Conservation (phyloP, 1,284 basidiomycete species). For the Rhodofomes roseus region DNA sequence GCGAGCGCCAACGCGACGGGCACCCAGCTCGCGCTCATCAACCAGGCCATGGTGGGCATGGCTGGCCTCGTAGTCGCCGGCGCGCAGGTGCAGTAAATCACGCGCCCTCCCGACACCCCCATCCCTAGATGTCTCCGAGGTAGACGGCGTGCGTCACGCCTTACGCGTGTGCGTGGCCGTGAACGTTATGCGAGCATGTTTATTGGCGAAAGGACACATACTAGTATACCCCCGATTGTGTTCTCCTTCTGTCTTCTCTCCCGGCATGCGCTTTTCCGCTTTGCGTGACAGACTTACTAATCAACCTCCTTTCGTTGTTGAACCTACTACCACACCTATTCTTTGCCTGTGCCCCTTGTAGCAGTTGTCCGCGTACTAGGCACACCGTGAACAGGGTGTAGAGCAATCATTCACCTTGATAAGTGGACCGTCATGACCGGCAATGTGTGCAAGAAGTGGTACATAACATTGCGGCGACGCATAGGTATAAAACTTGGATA, state of each 20-base stretch:
- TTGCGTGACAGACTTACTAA: not conserved
- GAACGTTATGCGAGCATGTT: not conserved
- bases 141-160: not conserved
- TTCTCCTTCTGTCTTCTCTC: not conserved
- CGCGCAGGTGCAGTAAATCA: slow-evolving; percentile 8
- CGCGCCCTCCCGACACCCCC: not conserved
- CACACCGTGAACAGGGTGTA: not conserved
- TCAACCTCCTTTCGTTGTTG: not conserved
- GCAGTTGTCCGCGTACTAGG: not conserved
- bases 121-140: not conserved
- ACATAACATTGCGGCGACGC: not conserved
- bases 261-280: not conserved
- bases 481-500: not conserved
- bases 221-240: not conserved
- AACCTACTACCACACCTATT: not conserved
- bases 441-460: not conserved
- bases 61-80: slow-evolving; percentile 31
- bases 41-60: slow-evolving; percentile 37
- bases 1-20: slow-evolving; percentile 19
- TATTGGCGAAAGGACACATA: not conserved
- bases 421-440: too few species aligned
- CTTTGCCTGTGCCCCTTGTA: not conserved
- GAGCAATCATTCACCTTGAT: not conserved
- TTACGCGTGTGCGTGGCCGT: not conserved
- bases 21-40: slow-evolving; percentile 31